These are phyloP conservation scores for Leishmania aethiopica DNA, from an alignment of 208 protist species.

Conservation along the genomic window DNA sequence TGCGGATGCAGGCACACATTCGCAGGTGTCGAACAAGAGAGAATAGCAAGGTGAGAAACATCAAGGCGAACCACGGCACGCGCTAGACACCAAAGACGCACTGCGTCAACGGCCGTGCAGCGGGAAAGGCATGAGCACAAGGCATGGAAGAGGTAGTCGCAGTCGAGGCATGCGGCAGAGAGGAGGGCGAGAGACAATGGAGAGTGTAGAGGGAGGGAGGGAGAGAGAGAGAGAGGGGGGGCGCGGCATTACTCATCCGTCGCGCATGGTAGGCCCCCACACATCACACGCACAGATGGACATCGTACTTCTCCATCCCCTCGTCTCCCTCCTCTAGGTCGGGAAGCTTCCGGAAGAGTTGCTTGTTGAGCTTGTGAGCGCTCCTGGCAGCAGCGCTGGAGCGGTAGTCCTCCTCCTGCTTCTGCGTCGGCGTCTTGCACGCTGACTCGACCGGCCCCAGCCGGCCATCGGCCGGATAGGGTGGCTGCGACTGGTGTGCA, in stretches of 20 bases:
- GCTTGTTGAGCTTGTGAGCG: not conserved
- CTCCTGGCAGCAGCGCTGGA: not conserved
- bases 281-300: not conserved
- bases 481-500: not conserved
- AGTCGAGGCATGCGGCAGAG: not conserved
- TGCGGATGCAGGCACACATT: no score
- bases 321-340: not conserved
- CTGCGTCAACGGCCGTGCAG: not conserved
- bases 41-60: not conserved
- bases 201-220: no score
- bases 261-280: no score
- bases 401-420: slow-evolving; percentile 1
- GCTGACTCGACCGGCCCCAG: slow-evolving; percentile 8
- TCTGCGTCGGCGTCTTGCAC: not conserved
- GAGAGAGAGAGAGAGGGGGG: not conserved
- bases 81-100: not conserved
- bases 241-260: not conserved
- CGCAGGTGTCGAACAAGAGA: no score
- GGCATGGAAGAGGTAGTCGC: not conserved
- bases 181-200: not conserved
- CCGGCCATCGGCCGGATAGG: not conserved
- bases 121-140: not conserved
- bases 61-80: no score
- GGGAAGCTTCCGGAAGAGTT: not conserved
- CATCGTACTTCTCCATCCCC: not conserved